phyloP scores from a whole-genome alignment of 176 grass and related monocot species.

The Calamus simplicifolius region DNA sequence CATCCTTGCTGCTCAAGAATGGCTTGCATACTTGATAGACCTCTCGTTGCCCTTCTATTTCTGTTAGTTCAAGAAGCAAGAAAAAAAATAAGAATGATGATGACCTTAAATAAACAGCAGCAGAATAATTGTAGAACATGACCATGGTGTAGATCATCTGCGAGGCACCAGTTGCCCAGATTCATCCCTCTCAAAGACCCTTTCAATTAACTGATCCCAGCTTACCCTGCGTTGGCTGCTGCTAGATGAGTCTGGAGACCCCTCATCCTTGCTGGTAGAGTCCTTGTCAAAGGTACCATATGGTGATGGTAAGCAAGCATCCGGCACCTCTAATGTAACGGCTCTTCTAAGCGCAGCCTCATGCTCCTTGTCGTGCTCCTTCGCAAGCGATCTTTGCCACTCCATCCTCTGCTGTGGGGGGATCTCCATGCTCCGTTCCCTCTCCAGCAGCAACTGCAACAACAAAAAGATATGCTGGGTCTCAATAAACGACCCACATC shows the following conservation, averaged over 20 bases:
- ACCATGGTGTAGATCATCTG: conserved; percentile 15
- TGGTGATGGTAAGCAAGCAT: conserved; percentile 26
- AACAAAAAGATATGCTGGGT: too few species aligned
- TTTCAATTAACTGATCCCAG: conserved; percentile 42
- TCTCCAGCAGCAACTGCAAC: conserved; percentile 60
- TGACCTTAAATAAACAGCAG: too few species aligned
- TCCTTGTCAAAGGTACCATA: conserved; percentile 66
- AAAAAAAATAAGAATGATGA: too few species aligned
- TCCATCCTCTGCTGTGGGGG: conserved; percentile 61
- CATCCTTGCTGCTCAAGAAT: too few species aligned
- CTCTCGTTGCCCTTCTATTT: too few species aligned
- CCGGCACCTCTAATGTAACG: conserved; percentile 36
- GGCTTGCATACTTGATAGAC: too few species aligned
- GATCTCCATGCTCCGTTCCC: conserved; percentile 43
- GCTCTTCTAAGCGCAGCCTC: conserved; percentile 54
- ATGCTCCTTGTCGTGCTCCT: conserved; percentile 54
- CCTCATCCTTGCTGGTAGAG: neutral
- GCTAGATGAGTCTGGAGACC: conserved; percentile 17
- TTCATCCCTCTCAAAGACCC: conserved; percentile 65
- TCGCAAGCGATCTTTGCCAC: conserved; percentile 18
- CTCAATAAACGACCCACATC: too few species aligned
- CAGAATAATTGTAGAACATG: conserved; percentile 6
- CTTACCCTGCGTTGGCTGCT: conserved; percentile 11
- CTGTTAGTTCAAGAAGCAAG: too few species aligned
- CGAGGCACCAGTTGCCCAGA: conserved; percentile 49